A percentile compares a stretch with the other conserved stretches of the same genome.
Conservation (phyloP, 345 rosid genomes). For the Conringia planisiliqua region DNA sequence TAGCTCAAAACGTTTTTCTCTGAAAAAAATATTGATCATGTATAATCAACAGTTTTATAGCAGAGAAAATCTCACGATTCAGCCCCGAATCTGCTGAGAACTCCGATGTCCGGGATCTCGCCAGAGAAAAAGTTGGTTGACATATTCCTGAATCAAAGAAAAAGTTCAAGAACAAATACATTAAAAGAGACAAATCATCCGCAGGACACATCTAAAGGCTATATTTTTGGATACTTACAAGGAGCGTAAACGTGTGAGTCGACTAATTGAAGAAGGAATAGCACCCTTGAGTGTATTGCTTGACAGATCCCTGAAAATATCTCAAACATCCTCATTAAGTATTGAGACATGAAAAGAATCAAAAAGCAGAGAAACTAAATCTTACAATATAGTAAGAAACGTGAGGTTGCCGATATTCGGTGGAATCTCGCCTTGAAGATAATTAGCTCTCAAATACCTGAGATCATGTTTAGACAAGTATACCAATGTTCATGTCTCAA, state of each 20-base stretch:
- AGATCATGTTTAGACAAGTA: conserved; percentile 5
- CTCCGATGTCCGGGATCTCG: conserved; percentile 87
- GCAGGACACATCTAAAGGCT: not conserved
- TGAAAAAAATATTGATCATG: not conserved
- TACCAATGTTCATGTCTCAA: not conserved
- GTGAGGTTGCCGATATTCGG: conserved; percentile 75
- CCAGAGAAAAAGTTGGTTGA: conserved; percentile 93
- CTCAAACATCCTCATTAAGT: not conserved
- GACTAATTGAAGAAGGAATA: conserved; percentile 82
- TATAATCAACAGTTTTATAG: not conserved
- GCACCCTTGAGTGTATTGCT: conserved; percentile 87
- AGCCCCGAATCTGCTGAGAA: conserved; percentile 66
- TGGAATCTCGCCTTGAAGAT: conserved; percentile 91
- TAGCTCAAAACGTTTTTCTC: not conserved
- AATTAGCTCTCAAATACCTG: conserved; percentile 88
- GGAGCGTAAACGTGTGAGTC: conserved; percentile 53
- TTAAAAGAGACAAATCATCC: not conserved
- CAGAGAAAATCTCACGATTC: conserved; percentile 57
- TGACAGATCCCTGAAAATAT: conserved; percentile 71
- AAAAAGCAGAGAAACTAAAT: not conserved
- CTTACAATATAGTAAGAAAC: conserved; percentile 72
- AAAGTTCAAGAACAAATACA: conserved; percentile 13
- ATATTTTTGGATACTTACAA: conserved; percentile 47
- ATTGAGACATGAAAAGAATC: not conserved
- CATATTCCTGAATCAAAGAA: conserved; percentile 54